These are phyloP conservation scores for Ophiocordyceps polyrhachis-furcata DNA, from an alignment of 2,329 filamentous ascomycete species.

Conservation along the genomic window DNA sequence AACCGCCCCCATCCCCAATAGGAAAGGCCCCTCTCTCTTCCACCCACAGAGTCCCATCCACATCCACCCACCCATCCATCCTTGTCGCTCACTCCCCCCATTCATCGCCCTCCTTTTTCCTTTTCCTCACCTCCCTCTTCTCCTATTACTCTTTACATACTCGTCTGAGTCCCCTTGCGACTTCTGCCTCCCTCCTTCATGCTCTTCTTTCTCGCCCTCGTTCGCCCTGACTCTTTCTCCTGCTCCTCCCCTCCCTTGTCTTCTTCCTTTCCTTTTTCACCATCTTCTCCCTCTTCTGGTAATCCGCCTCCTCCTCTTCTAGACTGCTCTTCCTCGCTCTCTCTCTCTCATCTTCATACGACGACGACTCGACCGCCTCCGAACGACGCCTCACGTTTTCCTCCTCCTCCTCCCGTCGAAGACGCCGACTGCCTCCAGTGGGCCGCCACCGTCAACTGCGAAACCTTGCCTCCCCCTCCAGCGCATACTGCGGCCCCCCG, in stretches of 20 bases:
- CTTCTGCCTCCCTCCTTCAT: constrained; percentile 1
- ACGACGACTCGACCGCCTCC: neutral
- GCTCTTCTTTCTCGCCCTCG: constrained; percentile 5
- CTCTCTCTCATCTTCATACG: neutral
- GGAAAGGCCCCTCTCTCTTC: neutral
- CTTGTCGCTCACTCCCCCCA: constrained; percentile 4
- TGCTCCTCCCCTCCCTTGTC: constrained; percentile 1
- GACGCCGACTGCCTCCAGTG: no score
- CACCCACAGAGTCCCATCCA: neutral
- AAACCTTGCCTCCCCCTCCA: no score
- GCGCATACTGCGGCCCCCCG: neutral
- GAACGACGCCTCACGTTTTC: neutral
- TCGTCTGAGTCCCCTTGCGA: neutral
- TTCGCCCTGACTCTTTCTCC: constrained; percentile 4
- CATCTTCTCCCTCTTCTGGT: constrained; percentile 2
- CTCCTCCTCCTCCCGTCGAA: neutral
- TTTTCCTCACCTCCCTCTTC: constrained; percentile 1
- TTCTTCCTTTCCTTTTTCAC: constrained; percentile 2
- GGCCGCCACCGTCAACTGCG: no score
- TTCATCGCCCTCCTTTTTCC: constrained; percentile 4
- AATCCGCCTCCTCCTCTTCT: constrained; percentile 1
- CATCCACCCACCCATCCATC: no score
- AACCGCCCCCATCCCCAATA: neutral
- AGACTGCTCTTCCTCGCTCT: neutral
- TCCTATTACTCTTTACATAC: neutral